Base-by-base conservation (phyloP, 257 asterid genomes). In the Solanum bulbocastanum region DNA sequence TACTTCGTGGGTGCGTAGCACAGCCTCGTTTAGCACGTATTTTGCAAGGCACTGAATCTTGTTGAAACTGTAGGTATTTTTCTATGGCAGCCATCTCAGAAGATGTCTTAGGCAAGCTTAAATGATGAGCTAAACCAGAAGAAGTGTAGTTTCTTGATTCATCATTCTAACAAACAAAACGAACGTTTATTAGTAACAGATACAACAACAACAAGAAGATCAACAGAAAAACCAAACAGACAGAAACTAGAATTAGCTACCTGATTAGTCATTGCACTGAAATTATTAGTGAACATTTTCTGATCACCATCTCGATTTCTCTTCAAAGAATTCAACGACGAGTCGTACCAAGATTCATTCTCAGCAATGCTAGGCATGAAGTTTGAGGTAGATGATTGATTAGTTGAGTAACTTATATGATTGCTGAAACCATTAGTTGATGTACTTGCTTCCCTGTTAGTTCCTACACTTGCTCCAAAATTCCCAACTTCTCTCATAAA, bases 1-100 rank as follows among this genome's bases (percentile, higher is more conserved):
- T 94, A 90, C 99, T 96, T 90, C 98, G 92, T 0, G 99, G 98
- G 88, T 96, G 99, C 32, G 98, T 96, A 25, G 99, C 99, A 6
- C 91, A 94, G 30, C 99, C 99, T 89, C 99, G 88, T 87, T 95
- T 96, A 60, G 99, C 99, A 25, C 99, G 93, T 35, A 93, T 75
- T 89, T 96, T 97, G 89, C 99, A 95, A 22, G 98, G 98, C 35
- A 92, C 89, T 0, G 93, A 58, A 42, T 94, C 98, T 27, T 89
- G 94, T 88, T 93, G 96, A 88, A 94, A 94, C 27, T 96, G 98
- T 82, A 94, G 89, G 78, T 91, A 93, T 84, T 94, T 94, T 12
- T 94, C 98, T 1, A 88, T 78, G 3, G 91, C 92, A 32, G 93
- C 94, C 90, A 94, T 87, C 87, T 94, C 96, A 12, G 87, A 85